Conservation (phyloP, 352 stramenopile genomes). For the Hyaloperonospora brassicae region DNA sequence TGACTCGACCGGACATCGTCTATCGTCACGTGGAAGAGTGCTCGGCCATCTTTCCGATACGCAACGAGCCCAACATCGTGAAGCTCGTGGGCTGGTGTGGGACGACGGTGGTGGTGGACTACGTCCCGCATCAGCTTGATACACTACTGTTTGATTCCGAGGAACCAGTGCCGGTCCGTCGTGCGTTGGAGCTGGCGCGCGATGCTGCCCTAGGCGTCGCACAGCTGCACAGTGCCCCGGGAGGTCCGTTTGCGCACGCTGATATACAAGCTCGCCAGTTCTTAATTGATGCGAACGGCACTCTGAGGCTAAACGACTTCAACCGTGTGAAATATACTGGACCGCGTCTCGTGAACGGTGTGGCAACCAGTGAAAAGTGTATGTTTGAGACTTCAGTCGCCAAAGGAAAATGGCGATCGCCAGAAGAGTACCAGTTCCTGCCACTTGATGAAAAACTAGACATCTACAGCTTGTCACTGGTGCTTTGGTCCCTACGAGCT, state of each 20-base stretch:
- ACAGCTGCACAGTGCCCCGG: conserved; percentile 53
- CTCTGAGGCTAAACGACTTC: conserved; percentile 70
- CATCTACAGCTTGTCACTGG: conserved; percentile 61
- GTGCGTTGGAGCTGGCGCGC: conserved; percentile 37
- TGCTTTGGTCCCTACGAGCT: conserved; percentile 53
- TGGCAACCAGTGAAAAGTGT: conserved; percentile 38
- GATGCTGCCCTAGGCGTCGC: conserved; percentile 55
- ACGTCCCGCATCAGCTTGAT: conserved; percentile 54
- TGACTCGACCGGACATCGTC: conserved; percentile 32
- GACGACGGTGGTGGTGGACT: conserved; percentile 67
- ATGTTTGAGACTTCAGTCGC: conserved; percentile 50
- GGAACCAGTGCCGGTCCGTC: conserved; percentile 35
- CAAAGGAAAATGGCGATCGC: conserved; percentile 75
- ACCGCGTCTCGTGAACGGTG: conserved; percentile 27
- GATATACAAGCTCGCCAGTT: conserved; percentile 80
- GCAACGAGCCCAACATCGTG: conserved; percentile 63
- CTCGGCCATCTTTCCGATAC: conserved; percentile 56
- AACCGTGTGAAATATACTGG: conserved; percentile 74
- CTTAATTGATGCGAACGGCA: conserved; percentile 48
- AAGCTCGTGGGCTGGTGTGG: conserved; percentile 68
- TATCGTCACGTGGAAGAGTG: conserved; percentile 63
- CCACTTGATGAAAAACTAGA: conserved; percentile 54
- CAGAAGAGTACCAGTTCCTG: conserved; percentile 52
- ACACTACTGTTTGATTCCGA: conserved; percentile 48
- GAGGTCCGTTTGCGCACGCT: conserved; percentile 67